Percentiles rank a stretch among this genome's conserved stretches.
phyloP scores from a whole-genome alignment of 805 yeast species.

The Lipomyces mesembrius region DNA sequence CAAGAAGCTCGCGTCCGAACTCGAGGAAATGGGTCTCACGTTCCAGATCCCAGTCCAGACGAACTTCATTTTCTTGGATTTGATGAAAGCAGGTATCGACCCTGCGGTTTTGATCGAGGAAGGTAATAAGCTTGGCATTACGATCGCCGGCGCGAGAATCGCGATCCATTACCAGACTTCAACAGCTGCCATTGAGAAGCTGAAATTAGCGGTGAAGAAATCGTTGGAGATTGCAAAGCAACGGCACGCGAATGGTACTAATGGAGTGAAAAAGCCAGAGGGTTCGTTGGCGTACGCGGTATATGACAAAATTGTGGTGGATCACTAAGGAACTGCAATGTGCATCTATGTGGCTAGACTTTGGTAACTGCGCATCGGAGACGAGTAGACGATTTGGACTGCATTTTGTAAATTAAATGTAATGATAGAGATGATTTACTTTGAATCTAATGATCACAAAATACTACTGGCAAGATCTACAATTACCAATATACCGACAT shows the following conservation, averaged over 20 bases:
- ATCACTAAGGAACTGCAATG: background rate
- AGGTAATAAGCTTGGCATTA: constrained; percentile 65
- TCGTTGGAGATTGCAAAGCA: constrained; percentile 25
- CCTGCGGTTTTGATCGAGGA: constrained; percentile 57
- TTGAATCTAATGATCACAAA: background rate
- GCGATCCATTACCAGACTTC: constrained; percentile 78
- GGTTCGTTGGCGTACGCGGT: constrained; percentile 18
- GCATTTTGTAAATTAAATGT: background rate
- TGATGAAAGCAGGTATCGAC: constrained; percentile 58
- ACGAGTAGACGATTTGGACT: background rate
- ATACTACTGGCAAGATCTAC: background rate
- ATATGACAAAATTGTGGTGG: constrained; percentile 20
- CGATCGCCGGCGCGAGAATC: constrained; percentile 71
- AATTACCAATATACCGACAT: background rate
- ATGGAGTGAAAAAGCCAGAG: constrained; percentile 1
- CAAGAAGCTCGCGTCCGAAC: constrained; percentile 55
- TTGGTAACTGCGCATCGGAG: background rate
- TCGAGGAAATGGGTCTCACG: constrained; percentile 54
- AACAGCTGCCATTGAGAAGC: constrained; percentile 57
- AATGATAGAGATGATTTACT: background rate
- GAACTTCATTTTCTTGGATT: constrained; percentile 76
- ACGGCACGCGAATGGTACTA: constrained; percentile 1
- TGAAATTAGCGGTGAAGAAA: constrained; percentile 54
- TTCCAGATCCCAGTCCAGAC: constrained; percentile 80
- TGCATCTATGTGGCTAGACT: background rate